phyloP scores from a whole-genome alignment of 129 eudicot species.

The Smallanthus sonchifolius region DNA sequence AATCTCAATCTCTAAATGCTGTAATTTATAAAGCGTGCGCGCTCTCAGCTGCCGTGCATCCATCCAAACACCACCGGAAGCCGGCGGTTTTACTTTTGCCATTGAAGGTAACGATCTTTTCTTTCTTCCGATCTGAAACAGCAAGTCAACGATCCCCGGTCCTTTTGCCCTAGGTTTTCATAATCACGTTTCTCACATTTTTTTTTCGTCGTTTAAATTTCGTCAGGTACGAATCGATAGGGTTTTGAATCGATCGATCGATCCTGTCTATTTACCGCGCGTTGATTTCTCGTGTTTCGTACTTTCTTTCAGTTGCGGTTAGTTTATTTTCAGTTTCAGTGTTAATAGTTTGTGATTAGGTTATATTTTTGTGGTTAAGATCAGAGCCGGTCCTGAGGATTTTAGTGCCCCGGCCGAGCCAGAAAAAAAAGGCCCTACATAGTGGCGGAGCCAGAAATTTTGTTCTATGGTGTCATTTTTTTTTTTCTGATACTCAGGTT shows the following conservation, averaged over 20 bases:
- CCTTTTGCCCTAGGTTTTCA: slow-evolving; percentile 17
- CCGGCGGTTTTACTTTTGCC: slow-evolving; percentile 18
- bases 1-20: neutral
- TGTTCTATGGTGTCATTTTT: no score
- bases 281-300: slow-evolving; percentile 11
- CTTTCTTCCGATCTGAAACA: neutral
- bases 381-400: no score
- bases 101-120: slow-evolving; percentile 11
- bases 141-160: slow-evolving; percentile 11
- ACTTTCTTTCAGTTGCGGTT: neutral
- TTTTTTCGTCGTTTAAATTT: neutral
- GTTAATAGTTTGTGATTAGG: slow-evolving; percentile 10
- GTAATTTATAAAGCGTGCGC: slow-evolving; percentile 11
- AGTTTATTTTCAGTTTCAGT: slow-evolving; percentile 16
- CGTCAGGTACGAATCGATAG: slow-evolving; percentile 16
- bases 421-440: no score
- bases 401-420: no score
- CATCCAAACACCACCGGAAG: slow-evolving; percentile 15
- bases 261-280: slow-evolving; percentile 1
- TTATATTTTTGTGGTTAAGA: neutral
- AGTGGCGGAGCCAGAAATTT: no score
- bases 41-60: slow-evolving; percentile 12
- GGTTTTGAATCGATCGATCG: slow-evolving; percentile 16
- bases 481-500: no score
- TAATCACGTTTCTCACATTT: slow-evolving; percentile 11